Conservation (phyloP, 768 basidiomycete species). For the Tulasnella calospora region DNA sequence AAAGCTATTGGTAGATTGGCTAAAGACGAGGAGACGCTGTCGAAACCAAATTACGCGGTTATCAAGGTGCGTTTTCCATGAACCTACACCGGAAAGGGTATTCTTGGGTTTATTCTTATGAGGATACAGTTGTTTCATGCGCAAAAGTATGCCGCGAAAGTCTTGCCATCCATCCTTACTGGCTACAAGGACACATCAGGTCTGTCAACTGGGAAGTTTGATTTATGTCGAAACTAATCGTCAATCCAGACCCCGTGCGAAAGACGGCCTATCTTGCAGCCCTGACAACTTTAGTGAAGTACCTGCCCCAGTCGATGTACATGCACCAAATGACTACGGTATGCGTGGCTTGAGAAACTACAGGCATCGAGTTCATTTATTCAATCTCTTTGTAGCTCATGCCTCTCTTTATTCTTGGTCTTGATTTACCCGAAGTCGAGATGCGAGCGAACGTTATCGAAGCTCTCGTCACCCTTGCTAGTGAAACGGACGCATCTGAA, state of each 20-base stretch:
- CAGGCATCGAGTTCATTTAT: not conserved
- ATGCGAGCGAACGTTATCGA: conserved; percentile 78
- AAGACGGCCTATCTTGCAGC: conserved; percentile 77
- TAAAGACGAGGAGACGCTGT: conserved; percentile 58
- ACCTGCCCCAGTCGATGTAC: conserved; percentile 73
- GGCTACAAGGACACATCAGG: conserved; percentile 56
- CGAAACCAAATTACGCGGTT: conserved; percentile 71
- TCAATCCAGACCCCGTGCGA: conserved; percentile 43
- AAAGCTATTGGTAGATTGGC: conserved; percentile 63
- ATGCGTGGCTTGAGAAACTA: not conserved
- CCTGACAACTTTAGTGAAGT: conserved; percentile 71
- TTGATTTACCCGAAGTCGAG: conserved; percentile 67
- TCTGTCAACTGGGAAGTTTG: conserved; percentile 35
- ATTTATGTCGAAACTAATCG: not conserved
- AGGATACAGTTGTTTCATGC: conserved; percentile 59
- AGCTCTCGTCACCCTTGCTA: conserved; percentile 65
- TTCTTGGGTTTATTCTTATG: conserved; percentile 36
- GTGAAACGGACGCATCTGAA: conserved; percentile 41
- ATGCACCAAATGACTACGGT: conserved; percentile 57
- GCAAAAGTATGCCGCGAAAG: conserved; percentile 66
- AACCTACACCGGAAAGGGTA: conserved; percentile 38
- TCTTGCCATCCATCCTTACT: conserved; percentile 69
- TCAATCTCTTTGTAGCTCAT: conserved; percentile 56
- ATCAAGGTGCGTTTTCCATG: conserved; percentile 55
- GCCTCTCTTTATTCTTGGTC: conserved; percentile 78